These are phyloP conservation scores for Periconia sp. DNA, from an alignment of 2,329 filamentous ascomycete genomes.

Conservation along the genomic window DNA sequence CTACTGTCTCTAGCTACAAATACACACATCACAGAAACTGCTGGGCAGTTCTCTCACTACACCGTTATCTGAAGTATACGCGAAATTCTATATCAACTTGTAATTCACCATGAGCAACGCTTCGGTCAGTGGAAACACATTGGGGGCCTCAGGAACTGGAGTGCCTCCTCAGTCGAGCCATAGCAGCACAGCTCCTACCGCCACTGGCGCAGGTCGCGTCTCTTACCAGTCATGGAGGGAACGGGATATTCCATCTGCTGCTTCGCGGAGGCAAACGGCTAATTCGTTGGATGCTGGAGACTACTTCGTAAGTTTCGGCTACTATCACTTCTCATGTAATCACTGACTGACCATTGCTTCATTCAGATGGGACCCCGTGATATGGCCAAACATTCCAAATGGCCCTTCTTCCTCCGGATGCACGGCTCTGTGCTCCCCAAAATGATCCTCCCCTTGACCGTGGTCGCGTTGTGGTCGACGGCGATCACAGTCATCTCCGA, in stretches of 20 bases:
- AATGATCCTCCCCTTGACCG: slow-evolving; percentile 68
- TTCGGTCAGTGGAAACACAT: slow-evolving; percentile 10
- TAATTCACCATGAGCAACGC: slow-evolving; percentile 14
- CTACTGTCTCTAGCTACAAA: background rate
- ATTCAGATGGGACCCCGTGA: slow-evolving; percentile 62
- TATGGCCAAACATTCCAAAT: slow-evolving; percentile 73
- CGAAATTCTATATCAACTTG: too few species aligned
- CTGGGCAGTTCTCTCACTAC: slow-evolving; percentile 29
- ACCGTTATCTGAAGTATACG: background rate
- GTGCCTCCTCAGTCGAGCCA: slow-evolving; percentile 25
- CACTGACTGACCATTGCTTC: slow-evolving; percentile 2
- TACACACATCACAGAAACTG: slow-evolving; percentile 11
- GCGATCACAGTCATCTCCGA: slow-evolving; percentile 57
- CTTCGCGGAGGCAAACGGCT: slow-evolving; percentile 30
- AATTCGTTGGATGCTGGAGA: slow-evolving; percentile 53
- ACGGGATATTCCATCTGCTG: slow-evolving; percentile 27
- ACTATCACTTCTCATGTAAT: slow-evolving; percentile 10
- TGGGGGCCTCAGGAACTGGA: slow-evolving; percentile 34
- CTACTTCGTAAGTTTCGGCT: slow-evolving; percentile 56
- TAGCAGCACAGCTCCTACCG: slow-evolving; percentile 9
- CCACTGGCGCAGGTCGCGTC: slow-evolving; percentile 20
- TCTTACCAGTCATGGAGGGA: slow-evolving; percentile 38
- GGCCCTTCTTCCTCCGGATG: slow-evolving; percentile 73
- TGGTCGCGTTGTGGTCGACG: slow-evolving; percentile 67
- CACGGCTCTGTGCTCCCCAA: slow-evolving; percentile 75